Evolutionary conservation across 2,329 filamentous ascomycete genomes (phyloP), one percentile per base, ranked within the genome.

Genomic region (Reticulascus tulasneorum): DNA sequence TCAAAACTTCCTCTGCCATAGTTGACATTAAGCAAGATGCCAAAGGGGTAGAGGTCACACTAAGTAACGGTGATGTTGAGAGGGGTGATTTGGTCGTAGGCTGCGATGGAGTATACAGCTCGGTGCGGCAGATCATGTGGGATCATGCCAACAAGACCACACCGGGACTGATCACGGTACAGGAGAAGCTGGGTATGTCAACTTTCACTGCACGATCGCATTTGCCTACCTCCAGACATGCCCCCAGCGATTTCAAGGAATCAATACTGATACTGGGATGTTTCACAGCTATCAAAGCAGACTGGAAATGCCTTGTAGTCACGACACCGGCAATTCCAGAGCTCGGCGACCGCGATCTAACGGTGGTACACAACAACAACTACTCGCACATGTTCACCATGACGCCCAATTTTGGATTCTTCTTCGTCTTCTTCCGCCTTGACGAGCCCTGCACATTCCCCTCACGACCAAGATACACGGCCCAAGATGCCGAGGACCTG

Each of bases 391-490:
- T n/a, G n/a, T n/a, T n/a, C n/a, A n/a, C n/a, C n/a, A n/a, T n/a
- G n/a, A n/a, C n/a, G n/a, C n/a, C n/a, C n/a, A n/a, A n/a, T n/a
- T n/a, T n/a, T n/a, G n/a, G n/a, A 22, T 57, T 42, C 39, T 54
- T 42, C 41, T 51, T 50, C 40, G 46, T 47, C 26, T 49, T 38
- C 36, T 40, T 46, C 35, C 58, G 47, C 35, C 48, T 51, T 20
- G 20, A 33, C 17, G 13, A 33, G 15, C 19, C 11, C 7, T 16
- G 20, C 9, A 49, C 28, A 26, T 50, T 48, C 2, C 33, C 46
- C 1, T 47, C 50, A 8, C 50, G 55, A 6, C 52, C 52, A 2
- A 48, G 49, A n/a, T 60, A 56, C 47, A 55, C 53, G 11, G 48
- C 54, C 1, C 47, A 55, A 8, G 59, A 63, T 17, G 49, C 50